These are phyloP conservation scores for Prunus mume DNA, from an alignment of 306 rosid species.

Conservation along the genomic window DNA sequence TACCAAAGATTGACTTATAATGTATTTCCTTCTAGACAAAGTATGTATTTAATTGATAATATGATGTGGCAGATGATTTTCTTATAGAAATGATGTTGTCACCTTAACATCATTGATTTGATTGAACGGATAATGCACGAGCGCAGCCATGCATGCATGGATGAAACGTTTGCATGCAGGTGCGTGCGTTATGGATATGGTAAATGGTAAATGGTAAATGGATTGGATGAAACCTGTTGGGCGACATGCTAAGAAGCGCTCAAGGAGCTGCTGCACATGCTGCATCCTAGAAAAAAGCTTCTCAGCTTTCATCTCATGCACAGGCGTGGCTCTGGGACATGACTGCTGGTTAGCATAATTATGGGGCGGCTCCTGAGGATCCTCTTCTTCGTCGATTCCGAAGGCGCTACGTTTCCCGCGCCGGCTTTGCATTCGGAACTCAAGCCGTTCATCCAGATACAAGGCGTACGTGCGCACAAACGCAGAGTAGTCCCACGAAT, in stretches of 20 bases:
- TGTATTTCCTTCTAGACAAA: not conserved
- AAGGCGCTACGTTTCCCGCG: slow-evolving; percentile 57
- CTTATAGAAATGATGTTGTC: not conserved
- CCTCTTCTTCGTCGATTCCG: slow-evolving; percentile 52
- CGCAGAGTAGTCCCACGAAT: slow-evolving; percentile 78
- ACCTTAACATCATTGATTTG: no score
- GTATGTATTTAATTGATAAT: not conserved
- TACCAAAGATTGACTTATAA: not conserved
- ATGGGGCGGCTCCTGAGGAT: slow-evolving; percentile 10
- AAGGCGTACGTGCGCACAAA: slow-evolving; percentile 75
- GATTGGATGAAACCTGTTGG: slow-evolving; percentile 65
- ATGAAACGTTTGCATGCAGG: not conserved
- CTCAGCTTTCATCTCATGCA: slow-evolving; percentile 58
- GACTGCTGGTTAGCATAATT: not conserved
- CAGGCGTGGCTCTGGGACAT: slow-evolving; percentile 50
- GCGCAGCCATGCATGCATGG: not conserved
- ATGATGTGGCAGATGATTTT: not conserved
- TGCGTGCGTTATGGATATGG: no score
- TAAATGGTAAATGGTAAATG: no score
- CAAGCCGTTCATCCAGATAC: slow-evolving; percentile 82
- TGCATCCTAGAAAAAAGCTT: slow-evolving; percentile 64
- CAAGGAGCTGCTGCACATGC: slow-evolving; percentile 80
- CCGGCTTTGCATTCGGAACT: slow-evolving; percentile 82
- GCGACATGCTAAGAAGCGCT: slow-evolving; percentile 83
- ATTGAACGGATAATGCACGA: not conserved